Conservation (phyloP, 306 rosid species). For the Styphnolobium japonicum region DNA sequence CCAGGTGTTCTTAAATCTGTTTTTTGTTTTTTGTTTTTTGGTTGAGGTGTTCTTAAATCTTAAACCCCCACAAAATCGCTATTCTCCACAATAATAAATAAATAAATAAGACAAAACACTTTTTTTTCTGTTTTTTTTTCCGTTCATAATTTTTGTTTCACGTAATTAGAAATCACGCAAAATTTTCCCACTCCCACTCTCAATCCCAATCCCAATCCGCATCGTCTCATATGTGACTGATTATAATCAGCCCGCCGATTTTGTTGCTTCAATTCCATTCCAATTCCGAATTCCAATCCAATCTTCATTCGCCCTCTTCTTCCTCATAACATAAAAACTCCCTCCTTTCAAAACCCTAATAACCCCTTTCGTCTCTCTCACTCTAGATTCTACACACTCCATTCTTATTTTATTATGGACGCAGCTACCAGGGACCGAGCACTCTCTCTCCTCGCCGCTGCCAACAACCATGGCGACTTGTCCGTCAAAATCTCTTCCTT, state of each 20-base stretch:
- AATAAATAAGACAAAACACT: too few species aligned
- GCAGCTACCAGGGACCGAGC: constrained; percentile 58
- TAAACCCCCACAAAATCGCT: too few species aligned
- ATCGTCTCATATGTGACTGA: constrained; percentile 8
- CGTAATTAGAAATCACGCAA: not conserved
- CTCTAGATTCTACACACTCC: too few species aligned
- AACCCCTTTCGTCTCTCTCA: too few species aligned
- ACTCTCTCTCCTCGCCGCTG: constrained; percentile 87
- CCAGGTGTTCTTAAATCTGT: not conserved
- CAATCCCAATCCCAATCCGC: not conserved
- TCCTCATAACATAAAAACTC: not conserved
- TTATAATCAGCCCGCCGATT: constrained; percentile 2
- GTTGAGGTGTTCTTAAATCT: not conserved
- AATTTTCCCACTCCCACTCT: not conserved
- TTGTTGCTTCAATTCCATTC: constrained; percentile 23
- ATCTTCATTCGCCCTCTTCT: not conserved
- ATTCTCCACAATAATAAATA: too few species aligned
- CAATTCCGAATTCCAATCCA: not conserved
- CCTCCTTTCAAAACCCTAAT: constrained; percentile 40
- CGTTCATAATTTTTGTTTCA: not conserved
- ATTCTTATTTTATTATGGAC: too few species aligned
- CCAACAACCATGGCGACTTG: constrained; percentile 94
- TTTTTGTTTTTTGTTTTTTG: too few species aligned
- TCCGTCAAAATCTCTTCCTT: constrained; percentile 75
- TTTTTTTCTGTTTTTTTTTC: too few species aligned